phyloP scores from a whole-genome alignment of 2,329 filamentous ascomycete genomes.

The Nemania serpens region DNA sequence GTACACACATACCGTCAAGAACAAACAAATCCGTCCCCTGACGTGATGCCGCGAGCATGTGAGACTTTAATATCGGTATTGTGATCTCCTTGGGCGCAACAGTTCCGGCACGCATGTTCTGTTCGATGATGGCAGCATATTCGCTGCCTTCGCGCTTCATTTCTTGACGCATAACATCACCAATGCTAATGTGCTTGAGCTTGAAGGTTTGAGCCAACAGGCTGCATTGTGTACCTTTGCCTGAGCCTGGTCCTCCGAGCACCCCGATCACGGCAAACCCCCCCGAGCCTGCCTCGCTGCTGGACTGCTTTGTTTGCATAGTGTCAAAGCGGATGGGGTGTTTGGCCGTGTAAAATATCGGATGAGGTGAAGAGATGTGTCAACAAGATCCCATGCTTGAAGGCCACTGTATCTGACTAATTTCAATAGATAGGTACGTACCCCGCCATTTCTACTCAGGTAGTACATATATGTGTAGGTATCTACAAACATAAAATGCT shows the following conservation, averaged over 20 bases:
- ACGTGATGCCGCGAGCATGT: background rate
- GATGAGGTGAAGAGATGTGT: no score
- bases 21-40: background rate
- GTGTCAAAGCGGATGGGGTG: background rate
- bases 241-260: conserved; percentile 6
- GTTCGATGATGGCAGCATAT: conserved; percentile 5
- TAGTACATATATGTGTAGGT: no score
- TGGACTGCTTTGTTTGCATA: background rate
- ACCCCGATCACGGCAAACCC: conserved; percentile 1
- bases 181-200: conserved; percentile 8
- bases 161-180: background rate
- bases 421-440: no score
- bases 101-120: conserved; percentile 9
- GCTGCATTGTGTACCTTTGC: conserved; percentile 10
- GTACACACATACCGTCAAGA: conserved; percentile 4
- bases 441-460: no score
- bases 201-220: conserved; percentile 4
- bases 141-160: conserved; percentile 3
- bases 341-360: no score
- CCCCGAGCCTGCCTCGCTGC: background rate
- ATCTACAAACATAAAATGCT: no score
- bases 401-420: no score
- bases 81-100: conserved; percentile 6
- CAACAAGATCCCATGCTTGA: no score
- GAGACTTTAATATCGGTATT: background rate